These are phyloP conservation scores for Croton laevigatus DNA, from an alignment of 441 rosid genomes.

Conservation along the genomic window DNA sequence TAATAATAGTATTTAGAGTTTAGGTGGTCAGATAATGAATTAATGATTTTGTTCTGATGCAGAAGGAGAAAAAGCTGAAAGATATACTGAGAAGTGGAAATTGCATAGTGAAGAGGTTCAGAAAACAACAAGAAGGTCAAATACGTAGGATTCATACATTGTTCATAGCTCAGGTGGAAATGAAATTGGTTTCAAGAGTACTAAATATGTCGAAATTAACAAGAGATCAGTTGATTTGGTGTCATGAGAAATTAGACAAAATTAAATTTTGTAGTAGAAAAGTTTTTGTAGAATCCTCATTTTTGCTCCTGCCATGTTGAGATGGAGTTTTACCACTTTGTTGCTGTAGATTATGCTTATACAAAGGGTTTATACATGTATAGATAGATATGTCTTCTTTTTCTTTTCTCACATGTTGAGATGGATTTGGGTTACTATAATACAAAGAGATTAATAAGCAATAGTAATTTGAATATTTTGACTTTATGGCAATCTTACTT, in stretches of 20 bases:
- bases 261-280: slow-evolving; percentile 45
- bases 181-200: slow-evolving; percentile 64
- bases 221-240: slow-evolving; percentile 62
- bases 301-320: slow-evolving; percentile 66
- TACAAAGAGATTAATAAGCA: too few species aligned
- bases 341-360: not conserved
- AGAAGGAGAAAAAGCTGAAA: slow-evolving; percentile 72
- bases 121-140: slow-evolving; percentile 38
- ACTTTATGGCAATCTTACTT: too few species aligned
- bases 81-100: slow-evolving; percentile 55
- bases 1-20: too few species aligned
- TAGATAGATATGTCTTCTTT: not conserved
- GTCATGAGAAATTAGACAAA: slow-evolving; percentile 50
- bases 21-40: not conserved
- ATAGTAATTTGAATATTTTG: too few species aligned
- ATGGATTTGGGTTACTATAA: not conserved
- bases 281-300: slow-evolving; percentile 55
- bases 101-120: slow-evolving; percentile 66
- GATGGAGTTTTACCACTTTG: not conserved
- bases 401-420: not conserved
- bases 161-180: slow-evolving; percentile 57
- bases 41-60: slow-evolving; percentile 14
- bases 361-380: not conserved
- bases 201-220: slow-evolving; percentile 51
- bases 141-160: slow-evolving; percentile 29